Conservation (phyloP, 2,329 filamentous ascomycete species). For the Lecanosticta acicola region DNA sequence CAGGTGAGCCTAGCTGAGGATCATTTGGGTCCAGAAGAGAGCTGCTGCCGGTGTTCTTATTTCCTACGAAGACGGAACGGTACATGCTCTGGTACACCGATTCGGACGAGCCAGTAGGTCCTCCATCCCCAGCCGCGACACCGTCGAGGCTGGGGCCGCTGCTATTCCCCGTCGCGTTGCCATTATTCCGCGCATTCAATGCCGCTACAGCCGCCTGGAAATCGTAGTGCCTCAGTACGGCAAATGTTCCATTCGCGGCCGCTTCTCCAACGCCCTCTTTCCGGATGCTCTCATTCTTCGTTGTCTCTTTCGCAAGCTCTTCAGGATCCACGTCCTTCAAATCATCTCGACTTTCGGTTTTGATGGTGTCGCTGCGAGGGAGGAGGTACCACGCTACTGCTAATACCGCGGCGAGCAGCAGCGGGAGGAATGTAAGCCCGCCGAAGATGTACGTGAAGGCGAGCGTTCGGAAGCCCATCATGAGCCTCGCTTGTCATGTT, state of each 20-base stretch:
- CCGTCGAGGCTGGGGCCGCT: not conserved
- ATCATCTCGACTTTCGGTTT: not conserved
- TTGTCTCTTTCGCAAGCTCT: constrained; percentile 7
- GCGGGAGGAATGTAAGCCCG: constrained; percentile 79
- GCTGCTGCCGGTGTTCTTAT: constrained; percentile 38
- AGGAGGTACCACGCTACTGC: constrained; percentile 64
- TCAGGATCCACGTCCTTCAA: not conserved
- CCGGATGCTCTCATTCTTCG: constrained; percentile 6
- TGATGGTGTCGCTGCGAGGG: constrained; percentile 10
- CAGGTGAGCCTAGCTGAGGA: constrained; percentile 1
- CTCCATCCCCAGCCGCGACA: not conserved
- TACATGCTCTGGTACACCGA: constrained; percentile 99
- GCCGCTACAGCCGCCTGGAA: constrained; percentile 27
- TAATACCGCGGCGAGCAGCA: constrained; percentile 58
- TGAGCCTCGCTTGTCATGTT: constrained; percentile 3
- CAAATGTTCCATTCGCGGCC: constrained; percentile 29
- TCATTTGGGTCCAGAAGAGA: constrained; percentile 21
- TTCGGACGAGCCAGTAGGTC: constrained; percentile 56
- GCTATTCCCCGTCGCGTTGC: too few species aligned
- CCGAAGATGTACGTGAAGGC: constrained; percentile 76
- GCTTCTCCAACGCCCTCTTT: constrained; percentile 15
- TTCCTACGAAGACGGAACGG: constrained; percentile 86
- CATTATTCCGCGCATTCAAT: constrained; percentile 21
- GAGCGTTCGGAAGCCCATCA: constrained; percentile 47
- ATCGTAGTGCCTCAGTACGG: constrained; percentile 30